A percentile compares a stretch with the other conserved stretches of the same genome.
phyloP scores from a whole-genome alignment of 2,329 filamentous ascomycete species.

The Cladosporium austrohemisphaericum region DNA sequence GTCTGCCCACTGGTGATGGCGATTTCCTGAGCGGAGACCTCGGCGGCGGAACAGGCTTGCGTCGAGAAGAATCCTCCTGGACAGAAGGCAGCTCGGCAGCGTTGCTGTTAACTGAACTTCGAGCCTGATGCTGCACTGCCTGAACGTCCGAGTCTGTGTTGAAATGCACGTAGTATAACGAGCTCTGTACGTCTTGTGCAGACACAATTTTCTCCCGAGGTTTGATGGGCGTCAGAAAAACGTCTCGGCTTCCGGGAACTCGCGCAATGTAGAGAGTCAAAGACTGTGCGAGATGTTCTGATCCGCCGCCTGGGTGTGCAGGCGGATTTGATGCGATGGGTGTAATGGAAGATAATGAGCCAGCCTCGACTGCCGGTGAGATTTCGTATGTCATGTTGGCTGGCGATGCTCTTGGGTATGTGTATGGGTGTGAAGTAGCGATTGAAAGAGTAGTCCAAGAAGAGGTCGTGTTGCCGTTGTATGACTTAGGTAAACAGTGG shows the following conservation, averaged over 20 bases:
- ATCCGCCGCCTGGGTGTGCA: constrained; percentile 62
- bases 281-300: constrained; percentile 62
- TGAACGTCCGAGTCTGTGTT: constrained; percentile 57
- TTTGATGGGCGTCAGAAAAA: constrained; percentile 88
- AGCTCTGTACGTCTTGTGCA: constrained; percentile 78
- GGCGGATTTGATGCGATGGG: constrained; percentile 81
- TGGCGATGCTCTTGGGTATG: background rate
- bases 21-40: constrained; percentile 14
- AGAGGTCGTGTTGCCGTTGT: background rate
- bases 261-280: constrained; percentile 86
- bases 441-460: background rate
- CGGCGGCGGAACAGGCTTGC: constrained; percentile 21
- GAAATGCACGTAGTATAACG: constrained; percentile 87
- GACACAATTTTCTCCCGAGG: constrained; percentile 86
- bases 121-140: constrained; percentile 28
- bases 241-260: constrained; percentile 87
- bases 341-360: constrained; percentile 76
- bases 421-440: background rate
- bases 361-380: constrained; percentile 62
- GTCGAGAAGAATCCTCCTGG: constrained; percentile 16
- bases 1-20: constrained; percentile 18
- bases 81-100: constrained; percentile 21
- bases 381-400: constrained; percentile 26
- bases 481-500: background rate
- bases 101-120: constrained; percentile 22